Conservation (phyloP, 805 yeast species). For the Starmera pachycereana region DNA sequence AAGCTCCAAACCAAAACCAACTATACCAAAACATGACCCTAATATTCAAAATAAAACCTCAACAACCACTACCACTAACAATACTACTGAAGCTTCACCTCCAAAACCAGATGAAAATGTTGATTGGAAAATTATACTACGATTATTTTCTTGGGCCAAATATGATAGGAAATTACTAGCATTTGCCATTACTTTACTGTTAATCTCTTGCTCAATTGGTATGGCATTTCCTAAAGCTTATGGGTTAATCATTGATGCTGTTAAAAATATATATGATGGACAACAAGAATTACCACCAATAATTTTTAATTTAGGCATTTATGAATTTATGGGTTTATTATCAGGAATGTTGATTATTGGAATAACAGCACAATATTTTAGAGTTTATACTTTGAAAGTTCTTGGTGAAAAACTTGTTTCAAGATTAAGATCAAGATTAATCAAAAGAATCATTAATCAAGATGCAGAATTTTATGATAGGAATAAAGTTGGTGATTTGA, state of each 20-base stretch:
- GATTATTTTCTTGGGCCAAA: constrained; percentile 32
- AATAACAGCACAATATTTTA: constrained; percentile 64
- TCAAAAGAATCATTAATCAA: constrained; percentile 70
- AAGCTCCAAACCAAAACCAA: too few species aligned
- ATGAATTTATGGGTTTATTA: constrained; percentile 49
- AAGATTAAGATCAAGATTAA: constrained; percentile 65
- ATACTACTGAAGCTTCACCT: neutral
- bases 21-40: too few species aligned
- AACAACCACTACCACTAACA: neutral
- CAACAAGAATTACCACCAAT: constrained; percentile 19
- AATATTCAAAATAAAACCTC: neutral
- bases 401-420: constrained; percentile 87
- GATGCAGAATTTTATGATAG: constrained; percentile 90
- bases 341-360: constrained; percentile 39
- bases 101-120: neutral
- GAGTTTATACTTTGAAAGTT: constrained; percentile 55
- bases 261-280: constrained; percentile 24
- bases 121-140: constrained; percentile 18
- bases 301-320: constrained; percentile 44
- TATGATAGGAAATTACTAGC: constrained; percentile 34
- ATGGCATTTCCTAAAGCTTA: constrained; percentile 47
- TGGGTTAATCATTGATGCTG: constrained; percentile 43
- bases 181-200: constrained; percentile 32
- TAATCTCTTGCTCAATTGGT: constrained; percentile 37
- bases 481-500: constrained; percentile 91